Evolutionary conservation across 352 stramenopile species (phyloP).

Genomic region (Globisporangium yorkense): DNA sequence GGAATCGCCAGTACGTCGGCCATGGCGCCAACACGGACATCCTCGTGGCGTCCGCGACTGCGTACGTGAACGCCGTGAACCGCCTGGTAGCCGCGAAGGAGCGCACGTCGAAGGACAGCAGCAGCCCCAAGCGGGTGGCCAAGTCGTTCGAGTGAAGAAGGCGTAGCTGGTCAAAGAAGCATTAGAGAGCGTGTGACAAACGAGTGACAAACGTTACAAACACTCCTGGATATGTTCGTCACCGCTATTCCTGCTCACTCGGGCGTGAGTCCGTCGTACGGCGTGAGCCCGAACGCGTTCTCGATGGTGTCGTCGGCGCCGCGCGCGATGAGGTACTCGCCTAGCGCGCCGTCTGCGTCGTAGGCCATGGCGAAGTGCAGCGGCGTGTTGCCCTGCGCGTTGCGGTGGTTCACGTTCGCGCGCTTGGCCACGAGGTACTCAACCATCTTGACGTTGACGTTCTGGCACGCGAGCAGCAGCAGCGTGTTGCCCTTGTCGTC

Average conservation of each 20-base stretch:
- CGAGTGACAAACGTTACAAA: not conserved
- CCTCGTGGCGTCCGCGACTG: slow-evolving; percentile 80
- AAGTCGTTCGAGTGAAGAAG: slow-evolving; percentile 20
- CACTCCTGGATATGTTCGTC: not conserved
- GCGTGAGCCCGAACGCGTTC: slow-evolving; percentile 90
- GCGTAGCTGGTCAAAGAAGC: not conserved
- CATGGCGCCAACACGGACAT: slow-evolving; percentile 89
- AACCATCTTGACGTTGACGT: slow-evolving; percentile 87
- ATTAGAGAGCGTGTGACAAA: not conserved
- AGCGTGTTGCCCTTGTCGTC: slow-evolving; percentile 93
- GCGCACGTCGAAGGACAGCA: slow-evolving; percentile 20
- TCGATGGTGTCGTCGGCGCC: slow-evolving; percentile 92
- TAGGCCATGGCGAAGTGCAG: slow-evolving; percentile 94
- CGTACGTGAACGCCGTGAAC: slow-evolving; percentile 87
- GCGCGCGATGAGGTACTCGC: slow-evolving; percentile 90
- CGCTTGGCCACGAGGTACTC: slow-evolving; percentile 82
- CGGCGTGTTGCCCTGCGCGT: slow-evolving; percentile 89
- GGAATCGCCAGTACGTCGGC: slow-evolving; percentile 84
- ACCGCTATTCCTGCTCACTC: slow-evolving; percentile 17
- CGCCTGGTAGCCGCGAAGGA: slow-evolving; percentile 71
- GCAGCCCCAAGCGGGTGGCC: slow-evolving; percentile 13
- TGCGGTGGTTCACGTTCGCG: slow-evolving; percentile 90
- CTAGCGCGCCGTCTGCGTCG: slow-evolving; percentile 84
- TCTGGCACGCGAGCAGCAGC: slow-evolving; percentile 86
- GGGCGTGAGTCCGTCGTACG: slow-evolving; percentile 88